Percentiles rank a stretch among this genome's conserved stretches.
Conservation (phyloP, 208 protist genomes). For the Leishmania turanica region DNA sequence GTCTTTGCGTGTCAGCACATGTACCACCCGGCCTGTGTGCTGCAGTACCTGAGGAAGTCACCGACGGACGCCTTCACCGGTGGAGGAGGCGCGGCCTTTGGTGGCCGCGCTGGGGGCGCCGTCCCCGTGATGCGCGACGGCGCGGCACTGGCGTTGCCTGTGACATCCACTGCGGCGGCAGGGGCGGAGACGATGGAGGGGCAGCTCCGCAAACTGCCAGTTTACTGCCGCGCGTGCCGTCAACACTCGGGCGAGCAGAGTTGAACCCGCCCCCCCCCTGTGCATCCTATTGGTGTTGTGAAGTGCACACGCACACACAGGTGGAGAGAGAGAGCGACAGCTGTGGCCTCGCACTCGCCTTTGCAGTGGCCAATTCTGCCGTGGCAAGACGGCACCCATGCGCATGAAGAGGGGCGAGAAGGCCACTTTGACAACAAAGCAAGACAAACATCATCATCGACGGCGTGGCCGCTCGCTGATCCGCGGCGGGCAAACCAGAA, state of each 20-base stretch:
- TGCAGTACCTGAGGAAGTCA: conserved; percentile 34
- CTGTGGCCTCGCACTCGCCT: not conserved
- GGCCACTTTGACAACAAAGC: not conserved
- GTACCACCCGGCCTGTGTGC: conserved; percentile 64
- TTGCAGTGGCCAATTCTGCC: not conserved
- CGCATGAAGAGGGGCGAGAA: not conserved
- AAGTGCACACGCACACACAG: not conserved
- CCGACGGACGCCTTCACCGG: not conserved
- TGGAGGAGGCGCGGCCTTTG: not conserved
- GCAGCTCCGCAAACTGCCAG: conserved; percentile 17
- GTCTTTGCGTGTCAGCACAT: conserved; percentile 66
- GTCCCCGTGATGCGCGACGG: conserved; percentile 1
- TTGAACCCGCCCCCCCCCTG: not conserved
- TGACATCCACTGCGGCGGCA: not conserved
- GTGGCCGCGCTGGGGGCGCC: not conserved
- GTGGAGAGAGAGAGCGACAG: not conserved
- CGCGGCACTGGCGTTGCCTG: not conserved
- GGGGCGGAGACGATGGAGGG: conserved; percentile 7
- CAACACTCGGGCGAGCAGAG: conserved; percentile 17
- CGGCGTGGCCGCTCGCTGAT: not conserved
- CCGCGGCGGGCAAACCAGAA: not conserved
- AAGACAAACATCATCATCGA: not conserved
- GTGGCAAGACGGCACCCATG: not conserved
- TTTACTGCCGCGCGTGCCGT: conserved; percentile 26
- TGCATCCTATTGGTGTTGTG: not conserved